Conservation (phyloP, 2,329 filamentous ascomycete species). For the Calonectria montana region DNA sequence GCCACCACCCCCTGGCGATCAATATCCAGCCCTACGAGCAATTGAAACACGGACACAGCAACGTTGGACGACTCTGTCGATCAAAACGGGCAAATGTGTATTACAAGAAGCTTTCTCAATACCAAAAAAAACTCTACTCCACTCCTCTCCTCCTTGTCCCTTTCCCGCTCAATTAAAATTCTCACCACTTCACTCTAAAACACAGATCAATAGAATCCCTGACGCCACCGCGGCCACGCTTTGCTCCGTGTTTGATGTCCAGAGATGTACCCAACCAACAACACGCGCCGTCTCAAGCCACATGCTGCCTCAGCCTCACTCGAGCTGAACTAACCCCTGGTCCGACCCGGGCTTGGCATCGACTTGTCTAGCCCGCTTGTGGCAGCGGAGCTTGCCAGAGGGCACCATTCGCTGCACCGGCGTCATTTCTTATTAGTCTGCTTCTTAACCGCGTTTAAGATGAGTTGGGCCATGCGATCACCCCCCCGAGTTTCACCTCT, state of each 20-base stretch:
- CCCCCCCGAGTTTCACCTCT: background rate
- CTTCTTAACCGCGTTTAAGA: background rate
- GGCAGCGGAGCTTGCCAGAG: background rate
- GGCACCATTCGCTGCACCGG: background rate
- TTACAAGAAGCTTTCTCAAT: too few species aligned
- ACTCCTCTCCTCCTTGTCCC: background rate
- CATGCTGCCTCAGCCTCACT: conserved; percentile 11
- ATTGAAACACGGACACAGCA: background rate
- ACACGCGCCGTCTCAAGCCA: background rate
- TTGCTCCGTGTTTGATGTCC: background rate
- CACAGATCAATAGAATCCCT: background rate
- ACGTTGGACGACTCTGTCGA: background rate
- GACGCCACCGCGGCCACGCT: background rate
- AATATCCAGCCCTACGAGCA: background rate
- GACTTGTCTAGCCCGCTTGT: background rate
- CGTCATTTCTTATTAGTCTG: background rate
- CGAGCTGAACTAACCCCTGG: conserved; percentile 11
- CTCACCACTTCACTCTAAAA: background rate
- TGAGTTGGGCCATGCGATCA: background rate
- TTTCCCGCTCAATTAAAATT: background rate
- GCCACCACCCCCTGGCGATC: background rate
- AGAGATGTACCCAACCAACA: background rate
- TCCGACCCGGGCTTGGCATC: background rate
- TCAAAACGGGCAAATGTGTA: background rate
- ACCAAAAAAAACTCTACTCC: too few species aligned